Evolutionary conservation across 345 rosid genomes (phyloP).

Genomic region (Citrus mangshanensis): DNA sequence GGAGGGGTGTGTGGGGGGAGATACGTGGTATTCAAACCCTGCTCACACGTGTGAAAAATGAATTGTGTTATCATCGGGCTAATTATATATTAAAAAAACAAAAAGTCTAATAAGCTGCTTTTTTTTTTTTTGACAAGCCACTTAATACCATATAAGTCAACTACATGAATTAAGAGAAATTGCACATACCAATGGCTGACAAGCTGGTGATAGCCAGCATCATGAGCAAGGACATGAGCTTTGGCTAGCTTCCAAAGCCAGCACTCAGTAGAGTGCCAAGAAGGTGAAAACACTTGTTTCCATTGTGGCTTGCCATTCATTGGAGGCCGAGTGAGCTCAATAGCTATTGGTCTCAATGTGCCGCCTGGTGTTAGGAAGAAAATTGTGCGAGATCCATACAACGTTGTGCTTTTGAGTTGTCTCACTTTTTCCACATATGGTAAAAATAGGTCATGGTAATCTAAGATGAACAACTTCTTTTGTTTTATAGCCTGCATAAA

Average conservation of each 20-base stretch:
- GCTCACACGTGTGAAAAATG: too few species aligned
- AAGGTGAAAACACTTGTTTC: conserved; percentile 49
- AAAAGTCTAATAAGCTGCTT: too few species aligned
- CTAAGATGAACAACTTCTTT: conserved; percentile 51
- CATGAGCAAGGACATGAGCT: conserved; percentile 69
- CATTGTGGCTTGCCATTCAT: conserved; percentile 58
- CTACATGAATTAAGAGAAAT: neutral
- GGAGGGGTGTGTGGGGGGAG: too few species aligned
- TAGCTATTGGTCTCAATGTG: conserved; percentile 56
- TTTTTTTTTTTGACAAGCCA: too few species aligned
- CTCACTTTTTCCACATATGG: conserved; percentile 73
- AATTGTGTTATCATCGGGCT: too few species aligned
- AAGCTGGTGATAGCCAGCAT: conserved; percentile 68
- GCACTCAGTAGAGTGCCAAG: conserved; percentile 39
- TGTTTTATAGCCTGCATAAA: conserved; percentile 43
- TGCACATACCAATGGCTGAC: conserved; percentile 62
- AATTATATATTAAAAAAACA: too few species aligned
- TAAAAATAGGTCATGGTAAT: conserved; percentile 57
- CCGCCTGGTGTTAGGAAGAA: conserved; percentile 50
- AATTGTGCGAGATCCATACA: conserved; percentile 69
- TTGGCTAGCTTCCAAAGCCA: conserved; percentile 85
- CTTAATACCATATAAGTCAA: too few species aligned
- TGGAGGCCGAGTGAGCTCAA: conserved; percentile 67
- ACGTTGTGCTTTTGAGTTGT: conserved; percentile 39
- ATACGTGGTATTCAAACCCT: too few species aligned